phyloP scores from a whole-genome alignment of 164 flowering plant species.

The Akebia trifoliata region DNA sequence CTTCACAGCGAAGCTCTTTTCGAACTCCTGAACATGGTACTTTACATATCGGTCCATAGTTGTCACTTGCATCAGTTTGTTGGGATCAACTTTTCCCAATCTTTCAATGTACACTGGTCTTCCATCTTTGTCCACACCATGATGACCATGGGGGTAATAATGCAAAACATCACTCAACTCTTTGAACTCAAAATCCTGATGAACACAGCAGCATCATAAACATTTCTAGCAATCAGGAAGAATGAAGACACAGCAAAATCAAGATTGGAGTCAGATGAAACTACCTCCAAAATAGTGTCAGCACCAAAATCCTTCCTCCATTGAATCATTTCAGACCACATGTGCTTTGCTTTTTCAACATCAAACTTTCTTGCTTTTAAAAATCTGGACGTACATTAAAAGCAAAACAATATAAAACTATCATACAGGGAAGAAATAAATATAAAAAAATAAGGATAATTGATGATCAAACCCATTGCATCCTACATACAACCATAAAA shows the following conservation, averaged over 20 bases:
- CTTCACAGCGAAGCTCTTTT: constrained; percentile 50
- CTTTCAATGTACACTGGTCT: constrained; percentile 75
- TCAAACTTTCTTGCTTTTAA: constrained; percentile 79
- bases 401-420: background rate
- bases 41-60: constrained; percentile 64
- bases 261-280: background rate
- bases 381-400: constrained; percentile 38
- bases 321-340: constrained; percentile 84
- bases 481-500: background rate
- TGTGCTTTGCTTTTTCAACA: constrained; percentile 57
- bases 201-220: constrained; percentile 6
- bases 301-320: constrained; percentile 80
- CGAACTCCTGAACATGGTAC: constrained; percentile 81
- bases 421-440: background rate
- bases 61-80: constrained; percentile 69
- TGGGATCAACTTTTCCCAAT: constrained; percentile 58
- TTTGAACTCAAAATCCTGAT: constrained; percentile 63
- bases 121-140: constrained; percentile 82
- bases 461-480: background rate
- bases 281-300: constrained; percentile 67
- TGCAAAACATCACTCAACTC: constrained; percentile 60
- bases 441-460: background rate
- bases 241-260: background rate
- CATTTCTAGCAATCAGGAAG: background rate
- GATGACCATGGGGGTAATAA: constrained; percentile 75